phyloP scores from a whole-genome alignment of 2,329 filamentous ascomycete species.

The Karstenula rhodostoma region DNA sequence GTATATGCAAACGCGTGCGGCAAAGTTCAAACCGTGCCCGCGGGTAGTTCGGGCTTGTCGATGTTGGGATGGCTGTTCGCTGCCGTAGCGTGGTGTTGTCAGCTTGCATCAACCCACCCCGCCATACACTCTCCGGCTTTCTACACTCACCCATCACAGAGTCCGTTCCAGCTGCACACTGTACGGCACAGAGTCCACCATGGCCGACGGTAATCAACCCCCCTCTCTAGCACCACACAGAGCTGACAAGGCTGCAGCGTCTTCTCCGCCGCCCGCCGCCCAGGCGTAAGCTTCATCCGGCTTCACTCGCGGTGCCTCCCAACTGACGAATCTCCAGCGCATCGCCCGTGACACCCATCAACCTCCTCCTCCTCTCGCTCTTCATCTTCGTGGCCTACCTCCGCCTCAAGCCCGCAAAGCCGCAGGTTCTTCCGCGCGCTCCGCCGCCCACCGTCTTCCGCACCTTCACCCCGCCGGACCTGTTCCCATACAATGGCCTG shows the following conservation, averaged over 20 bases:
- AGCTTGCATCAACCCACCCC: constrained; percentile 25
- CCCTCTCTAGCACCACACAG: neutral
- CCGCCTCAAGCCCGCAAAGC: constrained; percentile 64
- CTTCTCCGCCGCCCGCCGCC: constrained; percentile 63
- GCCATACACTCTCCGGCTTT: neutral
- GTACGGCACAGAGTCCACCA: constrained; percentile 16
- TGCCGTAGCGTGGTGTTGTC: constrained; percentile 16
- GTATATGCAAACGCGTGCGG: constrained; percentile 18
- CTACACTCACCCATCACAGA: neutral
- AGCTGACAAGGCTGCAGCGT: constrained; percentile 61
- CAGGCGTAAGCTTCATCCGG: constrained; percentile 50
- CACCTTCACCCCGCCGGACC: constrained; percentile 80
- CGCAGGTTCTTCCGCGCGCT: constrained; percentile 61
- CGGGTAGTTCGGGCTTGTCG: neutral
- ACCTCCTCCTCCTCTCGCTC: constrained; percentile 67
- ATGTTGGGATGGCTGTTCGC: neutral
- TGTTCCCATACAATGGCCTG: constrained; percentile 85
- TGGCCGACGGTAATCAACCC: constrained; percentile 37
- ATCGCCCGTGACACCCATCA: constrained; percentile 66
- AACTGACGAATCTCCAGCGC: constrained; percentile 50
- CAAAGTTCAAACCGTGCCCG: neutral
- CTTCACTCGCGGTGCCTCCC: constrained; percentile 1
- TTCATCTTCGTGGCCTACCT: constrained; percentile 66
- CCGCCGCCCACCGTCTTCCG: constrained; percentile 83
- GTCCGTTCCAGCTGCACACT: neutral